These are phyloP conservation scores for Syncephalastrum racemosum DNA, from an alignment of 371 early-diverging fungal genomes.

Conservation along the genomic window DNA sequence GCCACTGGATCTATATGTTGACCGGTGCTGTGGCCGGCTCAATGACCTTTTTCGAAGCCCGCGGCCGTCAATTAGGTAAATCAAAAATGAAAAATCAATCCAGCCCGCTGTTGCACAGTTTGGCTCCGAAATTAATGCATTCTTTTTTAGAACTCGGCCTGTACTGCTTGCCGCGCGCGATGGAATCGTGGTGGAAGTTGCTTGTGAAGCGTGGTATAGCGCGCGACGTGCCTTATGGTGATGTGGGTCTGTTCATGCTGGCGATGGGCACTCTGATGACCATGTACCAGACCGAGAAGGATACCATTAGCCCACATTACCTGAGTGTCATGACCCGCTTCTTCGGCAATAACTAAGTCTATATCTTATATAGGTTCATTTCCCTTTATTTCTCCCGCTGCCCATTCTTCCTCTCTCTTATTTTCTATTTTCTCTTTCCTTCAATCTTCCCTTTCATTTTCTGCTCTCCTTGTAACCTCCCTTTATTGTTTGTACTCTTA, in stretches of 20 bases:
- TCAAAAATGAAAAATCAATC: background rate
- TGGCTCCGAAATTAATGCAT: background rate
- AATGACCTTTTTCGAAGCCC: slow-evolving; percentile 73
- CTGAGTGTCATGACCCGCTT: slow-evolving; percentile 78
- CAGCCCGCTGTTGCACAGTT: background rate
- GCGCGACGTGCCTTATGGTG: slow-evolving; percentile 52
- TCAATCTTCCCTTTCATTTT: slow-evolving; percentile 23
- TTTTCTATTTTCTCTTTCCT: slow-evolving; percentile 7
- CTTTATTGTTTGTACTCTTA: too few species aligned
- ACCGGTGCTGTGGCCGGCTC: slow-evolving; percentile 72
- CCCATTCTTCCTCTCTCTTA: slow-evolving; percentile 13
- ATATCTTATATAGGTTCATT: too few species aligned
- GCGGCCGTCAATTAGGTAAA: slow-evolving; percentile 68
- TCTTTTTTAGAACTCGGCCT: slow-evolving; percentile 68
- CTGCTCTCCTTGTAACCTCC: slow-evolving; percentile 10
- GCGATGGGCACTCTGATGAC: slow-evolving; percentile 83
- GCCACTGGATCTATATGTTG: slow-evolving; percentile 48
- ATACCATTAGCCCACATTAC: slow-evolving; percentile 70
- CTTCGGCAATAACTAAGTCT: slow-evolving; percentile 75
- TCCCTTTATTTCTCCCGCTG: background rate
- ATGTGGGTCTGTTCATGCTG: slow-evolving; percentile 65
- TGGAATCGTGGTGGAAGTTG: slow-evolving; percentile 73
- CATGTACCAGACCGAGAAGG: slow-evolving; percentile 79
- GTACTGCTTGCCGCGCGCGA: slow-evolving; percentile 80
- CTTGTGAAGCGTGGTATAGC: slow-evolving; percentile 45